These are phyloP conservation scores for Sporobolus alterniflorus DNA, from an alignment of 202 grass and related monocot species.

Conservation along the genomic window DNA sequence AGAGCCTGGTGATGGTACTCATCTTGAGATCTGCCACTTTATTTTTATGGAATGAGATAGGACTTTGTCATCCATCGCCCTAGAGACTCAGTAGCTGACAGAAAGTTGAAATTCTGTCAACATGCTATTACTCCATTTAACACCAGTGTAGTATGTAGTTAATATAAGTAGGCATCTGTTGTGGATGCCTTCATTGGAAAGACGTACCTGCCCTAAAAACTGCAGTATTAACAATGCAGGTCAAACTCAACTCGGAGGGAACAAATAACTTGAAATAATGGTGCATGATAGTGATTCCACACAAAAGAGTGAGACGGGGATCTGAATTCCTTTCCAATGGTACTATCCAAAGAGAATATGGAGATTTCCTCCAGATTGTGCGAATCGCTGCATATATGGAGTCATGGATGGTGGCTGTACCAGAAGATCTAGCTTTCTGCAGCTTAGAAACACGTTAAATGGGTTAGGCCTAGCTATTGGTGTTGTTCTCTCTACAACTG, in stretches of 20 bases:
- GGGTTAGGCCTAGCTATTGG: background rate
- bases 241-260: slow-evolving; percentile 38
- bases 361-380: slow-evolving; percentile 43
- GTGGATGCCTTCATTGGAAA: too few species aligned
- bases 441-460: slow-evolving; percentile 38
- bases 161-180: too few species aligned
- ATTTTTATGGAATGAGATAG: too few species aligned
- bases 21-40: too few species aligned
- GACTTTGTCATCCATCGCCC: too few species aligned
- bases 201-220: too few species aligned
- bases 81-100: too few species aligned
- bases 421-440: background rate
- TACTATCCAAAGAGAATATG: slow-evolving; percentile 50
- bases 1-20: too few species aligned
- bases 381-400: slow-evolving; percentile 22
- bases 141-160: too few species aligned
- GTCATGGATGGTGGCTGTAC: background rate
- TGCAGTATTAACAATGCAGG: background rate
- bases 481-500: background rate
- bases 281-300: slow-evolving; percentile 37
- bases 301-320: slow-evolving; percentile 22
- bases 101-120: too few species aligned
- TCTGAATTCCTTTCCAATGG: slow-evolving; percentile 29
- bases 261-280: slow-evolving; percentile 40
- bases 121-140: too few species aligned